Evolutionary conservation across 2,329 filamentous ascomycete genomes (phyloP).

Genomic region (Fusarium tricinctum): DNA sequence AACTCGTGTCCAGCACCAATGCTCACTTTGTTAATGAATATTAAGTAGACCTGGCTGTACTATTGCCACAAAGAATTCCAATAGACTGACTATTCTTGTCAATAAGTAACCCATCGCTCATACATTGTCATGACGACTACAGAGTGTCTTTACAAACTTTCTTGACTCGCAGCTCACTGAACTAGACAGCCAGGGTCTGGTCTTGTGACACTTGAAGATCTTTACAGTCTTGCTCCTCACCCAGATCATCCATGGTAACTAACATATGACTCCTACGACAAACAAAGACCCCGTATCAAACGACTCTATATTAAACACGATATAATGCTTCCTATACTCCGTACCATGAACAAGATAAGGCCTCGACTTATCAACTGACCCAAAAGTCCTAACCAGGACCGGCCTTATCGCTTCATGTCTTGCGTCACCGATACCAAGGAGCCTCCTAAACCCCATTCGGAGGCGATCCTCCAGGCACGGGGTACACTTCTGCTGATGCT

Average conservation of each 20-base stretch:
- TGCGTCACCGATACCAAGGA: conserved; percentile 39
- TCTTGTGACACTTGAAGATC: conserved; percentile 37
- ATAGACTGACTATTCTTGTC: not conserved
- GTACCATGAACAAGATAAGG: conserved; percentile 3
- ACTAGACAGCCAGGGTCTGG: conserved; percentile 6
- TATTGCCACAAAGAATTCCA: not conserved
- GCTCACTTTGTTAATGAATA: conserved; percentile 9
- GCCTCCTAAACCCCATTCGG: conserved; percentile 39
- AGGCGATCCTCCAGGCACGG: conserved; percentile 26
- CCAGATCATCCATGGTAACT: not conserved
- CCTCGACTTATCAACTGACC: conserved; percentile 36
- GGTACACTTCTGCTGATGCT: conserved; percentile 34
- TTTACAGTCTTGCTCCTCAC: conserved; percentile 16
- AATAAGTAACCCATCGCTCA: conserved; percentile 1
- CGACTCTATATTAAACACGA: conserved; percentile 12
- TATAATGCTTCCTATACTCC: not conserved
- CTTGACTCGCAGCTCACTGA: conserved; percentile 13
- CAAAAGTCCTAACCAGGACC: conserved; percentile 18
- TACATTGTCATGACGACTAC: not conserved
- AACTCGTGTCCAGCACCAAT: conserved; percentile 4
- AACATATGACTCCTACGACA: conserved; percentile 30
- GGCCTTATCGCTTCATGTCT: conserved; percentile 24
- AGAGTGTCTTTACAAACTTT: not conserved
- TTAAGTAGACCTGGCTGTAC: not conserved
- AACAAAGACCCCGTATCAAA: conserved; percentile 31